Conservation (phyloP, 1,284 basidiomycete genomes). For the Xanthoconium separans region DNA sequence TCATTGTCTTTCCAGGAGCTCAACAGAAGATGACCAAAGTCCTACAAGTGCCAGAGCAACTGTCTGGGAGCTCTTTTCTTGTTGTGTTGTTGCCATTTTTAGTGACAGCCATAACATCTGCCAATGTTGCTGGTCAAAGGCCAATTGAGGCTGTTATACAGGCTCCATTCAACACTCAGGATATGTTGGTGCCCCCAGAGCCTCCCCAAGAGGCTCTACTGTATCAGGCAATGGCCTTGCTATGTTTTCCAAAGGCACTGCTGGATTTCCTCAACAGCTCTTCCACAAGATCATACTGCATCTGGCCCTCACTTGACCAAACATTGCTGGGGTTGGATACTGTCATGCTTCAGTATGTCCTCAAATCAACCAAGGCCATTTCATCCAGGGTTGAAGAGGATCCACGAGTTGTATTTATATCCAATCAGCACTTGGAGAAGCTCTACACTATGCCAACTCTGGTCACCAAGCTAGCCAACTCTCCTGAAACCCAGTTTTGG, state of each 20-base stretch:
- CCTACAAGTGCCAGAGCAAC: constrained; percentile 34
- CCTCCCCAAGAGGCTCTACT: constrained; percentile 11
- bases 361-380: constrained; percentile 42
- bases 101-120: constrained; percentile 15
- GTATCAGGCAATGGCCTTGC: constrained; percentile 24
- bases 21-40: constrained; percentile 25
- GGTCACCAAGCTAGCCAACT: constrained; percentile 42
- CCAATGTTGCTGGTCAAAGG: constrained; percentile 17
- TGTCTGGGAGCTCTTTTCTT: constrained; percentile 18
- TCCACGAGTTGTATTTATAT: constrained; percentile 57
- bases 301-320: constrained; percentile 37
- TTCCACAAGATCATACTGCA: constrained; percentile 32
- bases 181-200: neutral
- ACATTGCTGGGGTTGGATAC: constrained; percentile 42
- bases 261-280: constrained; percentile 27
- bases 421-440: constrained; percentile 52
- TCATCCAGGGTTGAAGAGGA: constrained; percentile 41
- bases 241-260: constrained; percentile 28
- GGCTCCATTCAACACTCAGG: neutral
- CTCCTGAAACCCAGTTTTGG: constrained; percentile 53
- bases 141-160: constrained; percentile 13
- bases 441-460: constrained; percentile 49
- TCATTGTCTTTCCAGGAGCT: constrained; percentile 46
- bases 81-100: constrained; percentile 29
- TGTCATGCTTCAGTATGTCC: constrained; percentile 40